Conservation (phyloP, 1,284 basidiomycete genomes). For the Ceratorhiza oryzae-sativae region DNA sequence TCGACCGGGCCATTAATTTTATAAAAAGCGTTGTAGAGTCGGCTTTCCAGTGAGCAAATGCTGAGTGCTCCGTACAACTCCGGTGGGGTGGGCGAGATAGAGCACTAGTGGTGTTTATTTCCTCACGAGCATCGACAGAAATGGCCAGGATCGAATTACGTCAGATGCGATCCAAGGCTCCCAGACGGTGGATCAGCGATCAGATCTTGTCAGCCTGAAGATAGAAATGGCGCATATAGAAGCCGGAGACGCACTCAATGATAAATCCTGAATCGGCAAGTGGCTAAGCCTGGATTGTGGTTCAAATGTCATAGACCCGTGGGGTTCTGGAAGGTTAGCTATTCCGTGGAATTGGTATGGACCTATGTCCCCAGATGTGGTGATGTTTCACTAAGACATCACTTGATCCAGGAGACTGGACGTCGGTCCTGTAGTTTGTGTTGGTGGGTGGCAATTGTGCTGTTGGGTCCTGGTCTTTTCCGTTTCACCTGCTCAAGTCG, state of each 20-base stretch:
- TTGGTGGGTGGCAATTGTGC: neutral
- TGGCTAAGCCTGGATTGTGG: constrained; percentile 1
- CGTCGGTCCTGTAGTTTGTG: constrained; percentile 4
- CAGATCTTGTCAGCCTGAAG: constrained; percentile 9
- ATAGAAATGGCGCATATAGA: constrained; percentile 11
- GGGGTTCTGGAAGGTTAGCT: constrained; percentile 6
- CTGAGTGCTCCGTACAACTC: neutral
- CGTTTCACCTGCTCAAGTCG: constrained; percentile 2
- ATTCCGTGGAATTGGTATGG: constrained; percentile 14
- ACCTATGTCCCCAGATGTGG: constrained; percentile 1
- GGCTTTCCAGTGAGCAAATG: neutral
- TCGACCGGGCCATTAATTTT: neutral
- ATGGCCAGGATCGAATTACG: neutral
- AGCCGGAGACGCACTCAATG: constrained; percentile 1
- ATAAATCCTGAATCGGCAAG: constrained; percentile 14
- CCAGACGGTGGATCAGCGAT: constrained; percentile 1
- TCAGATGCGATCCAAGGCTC: neutral
- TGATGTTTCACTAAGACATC: constrained; percentile 10
- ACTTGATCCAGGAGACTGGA: too few species aligned
- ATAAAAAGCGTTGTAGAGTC: too few species aligned
- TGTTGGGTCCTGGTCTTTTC: constrained; percentile 1
- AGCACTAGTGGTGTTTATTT: neutral
- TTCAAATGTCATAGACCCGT: neutral
- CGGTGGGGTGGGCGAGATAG: neutral
- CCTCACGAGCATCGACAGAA: too few species aligned